A percentile compares a stretch with the other conserved stretches of the same genome.
Conservation (phyloP, 2,329 filamentous ascomycete genomes). For the Beauveria varroae region DNA sequence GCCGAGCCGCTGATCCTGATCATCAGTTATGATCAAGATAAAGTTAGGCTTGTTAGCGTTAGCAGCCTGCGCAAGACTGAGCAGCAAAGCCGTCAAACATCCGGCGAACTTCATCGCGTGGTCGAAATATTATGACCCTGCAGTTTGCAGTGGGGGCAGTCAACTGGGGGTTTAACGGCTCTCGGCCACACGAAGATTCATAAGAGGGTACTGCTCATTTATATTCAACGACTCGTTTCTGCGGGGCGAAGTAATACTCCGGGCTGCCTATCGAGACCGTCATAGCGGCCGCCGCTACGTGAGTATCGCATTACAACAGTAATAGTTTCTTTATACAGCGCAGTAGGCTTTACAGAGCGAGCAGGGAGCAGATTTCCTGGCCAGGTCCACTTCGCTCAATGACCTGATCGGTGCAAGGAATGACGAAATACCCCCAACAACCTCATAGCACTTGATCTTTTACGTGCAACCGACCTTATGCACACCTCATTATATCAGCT, state of each 20-base stretch:
- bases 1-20: slow-evolving; percentile 56
- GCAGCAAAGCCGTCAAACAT: background rate
- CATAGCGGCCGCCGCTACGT: too few relatives aligned
- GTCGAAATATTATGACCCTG: background rate
- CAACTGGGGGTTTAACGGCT: slow-evolving; percentile 8
- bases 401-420: background rate
- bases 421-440: background rate
- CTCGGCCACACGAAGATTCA: background rate
- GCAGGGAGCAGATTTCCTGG: too few relatives aligned
- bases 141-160: too few relatives aligned
- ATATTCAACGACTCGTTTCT: background rate
- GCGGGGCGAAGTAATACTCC: too few relatives aligned
- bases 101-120: background rate
- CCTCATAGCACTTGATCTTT: background rate
- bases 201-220: background rate
- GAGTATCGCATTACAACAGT: too few relatives aligned
- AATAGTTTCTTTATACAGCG: too few relatives aligned
- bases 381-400: background rate
- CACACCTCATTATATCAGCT: too few relatives aligned
- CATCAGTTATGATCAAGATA: slow-evolving; percentile 58
- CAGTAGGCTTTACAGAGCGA: too few relatives aligned
- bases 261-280: too few relatives aligned
- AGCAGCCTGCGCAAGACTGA: background rate
- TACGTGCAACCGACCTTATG: background rate
- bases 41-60: slow-evolving; percentile 41